Percentiles rank a stretch among this genome's conserved stretches.
Conservation (phyloP, 495 filamentous ascomycete genomes). For the Penicillium waksmanii region DNA sequence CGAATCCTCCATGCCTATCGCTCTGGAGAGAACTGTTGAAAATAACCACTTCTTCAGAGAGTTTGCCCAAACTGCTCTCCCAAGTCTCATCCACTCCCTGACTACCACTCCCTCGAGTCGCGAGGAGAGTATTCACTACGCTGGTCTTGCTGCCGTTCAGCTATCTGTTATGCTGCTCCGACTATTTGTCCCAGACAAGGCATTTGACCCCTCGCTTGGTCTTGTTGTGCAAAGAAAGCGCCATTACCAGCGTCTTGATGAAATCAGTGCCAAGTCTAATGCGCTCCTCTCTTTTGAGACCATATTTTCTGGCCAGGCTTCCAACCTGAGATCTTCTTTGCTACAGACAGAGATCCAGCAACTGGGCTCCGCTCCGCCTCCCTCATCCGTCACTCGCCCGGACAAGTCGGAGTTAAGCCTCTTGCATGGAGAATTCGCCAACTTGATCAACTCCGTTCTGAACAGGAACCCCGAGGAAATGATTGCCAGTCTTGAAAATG, state of each 20-base stretch:
- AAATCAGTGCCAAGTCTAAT: constrained; percentile 59
- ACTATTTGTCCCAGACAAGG: constrained; percentile 82
- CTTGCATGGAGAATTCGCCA: constrained; percentile 83
- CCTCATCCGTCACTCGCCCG: constrained; percentile 75
- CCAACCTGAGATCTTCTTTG: constrained; percentile 62
- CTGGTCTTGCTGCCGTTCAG: constrained; percentile 41
- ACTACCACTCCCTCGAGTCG: constrained; percentile 10
- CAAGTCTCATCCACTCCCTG: constrained; percentile 37
- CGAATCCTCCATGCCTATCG: constrained; percentile 18
- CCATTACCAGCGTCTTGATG: constrained; percentile 57
- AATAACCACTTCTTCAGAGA: constrained; percentile 40
- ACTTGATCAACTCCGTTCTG: constrained; percentile 69
- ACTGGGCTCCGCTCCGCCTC: constrained; percentile 64
- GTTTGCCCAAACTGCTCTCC: constrained; percentile 37
- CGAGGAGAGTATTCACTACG: constrained; percentile 24
- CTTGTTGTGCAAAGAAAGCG: constrained; percentile 72
- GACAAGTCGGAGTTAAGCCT: constrained; percentile 63
- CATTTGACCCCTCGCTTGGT: constrained; percentile 83
- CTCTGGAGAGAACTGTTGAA: constrained; percentile 29
- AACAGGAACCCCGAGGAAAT: constrained; percentile 54
- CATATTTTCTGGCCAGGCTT: constrained; percentile 66
- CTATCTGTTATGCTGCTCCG: constrained; percentile 56
- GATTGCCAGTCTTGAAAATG: constrained; percentile 25
- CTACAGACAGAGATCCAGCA: constrained; percentile 59
- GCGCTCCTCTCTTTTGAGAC: constrained; percentile 67